phyloP scores from a whole-genome alignment of 164 flowering plant genomes.

The Platanus orientalis region DNA sequence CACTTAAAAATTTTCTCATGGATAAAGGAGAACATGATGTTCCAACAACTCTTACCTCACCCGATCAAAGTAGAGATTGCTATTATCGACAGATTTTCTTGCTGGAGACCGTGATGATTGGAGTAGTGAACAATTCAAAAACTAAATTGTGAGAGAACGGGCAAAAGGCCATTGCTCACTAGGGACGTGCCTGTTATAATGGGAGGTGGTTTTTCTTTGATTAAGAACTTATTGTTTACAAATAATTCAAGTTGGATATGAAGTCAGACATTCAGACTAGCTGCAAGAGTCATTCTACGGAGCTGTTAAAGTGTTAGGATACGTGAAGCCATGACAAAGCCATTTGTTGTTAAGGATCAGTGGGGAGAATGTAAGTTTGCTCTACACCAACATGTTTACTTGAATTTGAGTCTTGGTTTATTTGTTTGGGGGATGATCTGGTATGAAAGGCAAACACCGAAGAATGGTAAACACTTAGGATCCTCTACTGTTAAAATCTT shows the following conservation, averaged over 20 bases:
- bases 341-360: constrained; percentile 63
- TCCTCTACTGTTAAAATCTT: too few species aligned
- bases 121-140: constrained; percentile 52
- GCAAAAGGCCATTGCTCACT: constrained; percentile 52
- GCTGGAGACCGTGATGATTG: constrained; percentile 45
- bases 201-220: constrained; percentile 40
- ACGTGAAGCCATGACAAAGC: constrained; percentile 62
- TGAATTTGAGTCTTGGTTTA: too few species aligned
- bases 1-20: too few species aligned
- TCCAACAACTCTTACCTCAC: constrained; percentile 33
- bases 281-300: constrained; percentile 42
- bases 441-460: too few species aligned
- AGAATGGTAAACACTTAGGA: too few species aligned
- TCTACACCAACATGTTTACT: neutral
- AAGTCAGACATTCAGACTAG: constrained; percentile 57
- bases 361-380: constrained; percentile 62
- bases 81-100: constrained; percentile 56
- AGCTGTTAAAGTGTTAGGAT: constrained; percentile 31
- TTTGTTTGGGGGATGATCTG: too few species aligned
- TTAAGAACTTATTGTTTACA: constrained; percentile 49
- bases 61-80: constrained; percentile 54
- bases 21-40: too few species aligned
- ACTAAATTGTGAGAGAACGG: constrained; percentile 50
- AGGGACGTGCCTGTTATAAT: constrained; percentile 42
- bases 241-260: constrained; percentile 68